phyloP scores from a whole-genome alignment of 148 eudicot genomes.

The Nepenthes mirabilis region DNA sequence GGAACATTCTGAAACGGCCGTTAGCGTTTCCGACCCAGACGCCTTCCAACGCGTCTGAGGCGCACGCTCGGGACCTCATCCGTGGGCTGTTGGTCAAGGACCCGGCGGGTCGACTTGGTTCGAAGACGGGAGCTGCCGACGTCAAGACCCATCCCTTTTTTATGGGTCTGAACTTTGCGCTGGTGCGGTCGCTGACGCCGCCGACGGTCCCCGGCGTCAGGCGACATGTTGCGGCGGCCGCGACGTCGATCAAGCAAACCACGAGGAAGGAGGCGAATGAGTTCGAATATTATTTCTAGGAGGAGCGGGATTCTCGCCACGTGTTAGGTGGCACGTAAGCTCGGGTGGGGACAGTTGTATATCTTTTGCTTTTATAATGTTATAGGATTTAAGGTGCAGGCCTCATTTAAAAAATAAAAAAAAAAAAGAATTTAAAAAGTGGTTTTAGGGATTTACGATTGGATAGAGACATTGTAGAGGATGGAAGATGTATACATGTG shows the following conservation, averaged over 20 bases:
- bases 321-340: not conserved
- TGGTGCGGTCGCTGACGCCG: constrained; percentile 48
- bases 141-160: constrained; percentile 82
- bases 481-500: too few species aligned
- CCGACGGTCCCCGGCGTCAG: constrained; percentile 28
- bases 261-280: constrained; percentile 12
- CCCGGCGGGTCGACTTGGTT: constrained; percentile 47
- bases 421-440: too few species aligned
- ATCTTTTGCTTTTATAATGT: too few species aligned
- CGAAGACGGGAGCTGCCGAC: constrained; percentile 69
- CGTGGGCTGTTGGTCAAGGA: constrained; percentile 44
- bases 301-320: constrained; percentile 16
- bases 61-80: constrained; percentile 56
- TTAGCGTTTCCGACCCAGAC: constrained; percentile 42
- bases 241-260: constrained; percentile 13
- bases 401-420: too few species aligned
- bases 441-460: too few species aligned
- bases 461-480: too few species aligned
- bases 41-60: constrained; percentile 24
- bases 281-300: constrained; percentile 29
- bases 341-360: too few species aligned
- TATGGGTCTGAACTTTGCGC: constrained; percentile 61
- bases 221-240: not conserved
- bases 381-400: too few species aligned
- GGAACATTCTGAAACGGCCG: constrained; percentile 44